phyloP scores from a whole-genome alignment of 495 filamentous ascomycete species.

The Penicillium steckii region DNA sequence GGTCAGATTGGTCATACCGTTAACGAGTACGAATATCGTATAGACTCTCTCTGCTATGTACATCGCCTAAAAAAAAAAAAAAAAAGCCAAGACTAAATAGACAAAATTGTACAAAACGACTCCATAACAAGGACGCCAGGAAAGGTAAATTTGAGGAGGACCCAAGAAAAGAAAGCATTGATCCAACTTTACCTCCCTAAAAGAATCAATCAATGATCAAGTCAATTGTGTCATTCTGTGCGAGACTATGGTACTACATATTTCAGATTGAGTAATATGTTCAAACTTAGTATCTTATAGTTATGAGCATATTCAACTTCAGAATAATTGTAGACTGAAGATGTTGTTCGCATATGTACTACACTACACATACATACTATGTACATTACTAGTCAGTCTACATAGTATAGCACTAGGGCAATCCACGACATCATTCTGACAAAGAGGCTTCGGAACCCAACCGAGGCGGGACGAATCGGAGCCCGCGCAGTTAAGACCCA shows the following conservation, averaged over 20 bases:
- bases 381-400: no score
- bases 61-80: no score
- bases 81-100: not conserved
- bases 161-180: not conserved
- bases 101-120: not conserved
- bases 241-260: not conserved
- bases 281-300: no score
- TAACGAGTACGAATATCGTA: not conserved
- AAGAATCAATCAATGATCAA: not conserved
- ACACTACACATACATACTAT: not conserved
- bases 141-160: not conserved
- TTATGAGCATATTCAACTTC: not conserved
- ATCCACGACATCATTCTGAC: conserved; percentile 8
- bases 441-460: conserved; percentile 16
- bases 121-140: not conserved
- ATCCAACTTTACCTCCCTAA: no score
- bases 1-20: not conserved
- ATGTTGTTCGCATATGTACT: no score
- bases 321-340: no score
- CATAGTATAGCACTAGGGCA: no score
- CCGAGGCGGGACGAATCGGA: conserved; percentile 20
- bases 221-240: not conserved
- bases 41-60: not conserved
- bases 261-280: no score
- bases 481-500: conserved; percentile 12